Percentiles rank a stretch among this genome's conserved stretches.
Conservation (phyloP, 176 grass and related monocot genomes). For the Raddia distichophylla region DNA sequence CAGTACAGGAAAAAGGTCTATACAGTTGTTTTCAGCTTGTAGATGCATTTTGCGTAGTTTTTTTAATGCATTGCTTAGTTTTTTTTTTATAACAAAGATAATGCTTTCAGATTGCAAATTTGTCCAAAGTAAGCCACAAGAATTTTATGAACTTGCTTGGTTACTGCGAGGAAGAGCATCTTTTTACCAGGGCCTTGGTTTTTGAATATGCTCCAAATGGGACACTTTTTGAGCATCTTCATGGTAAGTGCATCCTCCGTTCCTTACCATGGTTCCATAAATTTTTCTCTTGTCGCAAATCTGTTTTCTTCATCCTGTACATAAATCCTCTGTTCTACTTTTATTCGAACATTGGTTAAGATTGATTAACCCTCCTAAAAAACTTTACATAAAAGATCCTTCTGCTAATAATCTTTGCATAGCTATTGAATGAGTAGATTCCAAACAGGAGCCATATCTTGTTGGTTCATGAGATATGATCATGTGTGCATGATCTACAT, state of each 20-base stretch:
- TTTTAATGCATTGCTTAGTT: background rate
- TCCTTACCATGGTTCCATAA: constrained; percentile 20
- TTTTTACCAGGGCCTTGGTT: constrained; percentile 83
- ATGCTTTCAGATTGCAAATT: constrained; percentile 61
- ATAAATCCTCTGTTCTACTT: background rate
- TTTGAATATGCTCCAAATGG: constrained; percentile 91
- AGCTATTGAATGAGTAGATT: background rate
- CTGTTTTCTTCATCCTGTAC: background rate
- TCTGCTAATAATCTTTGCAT: background rate
- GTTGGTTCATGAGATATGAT: constrained; percentile 11
- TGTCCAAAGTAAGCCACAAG: constrained; percentile 72
- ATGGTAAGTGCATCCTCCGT: constrained; percentile 37
- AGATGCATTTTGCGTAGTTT: background rate
- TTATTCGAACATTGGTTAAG: background rate
- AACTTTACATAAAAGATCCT: background rate
- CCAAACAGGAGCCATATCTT: background rate
- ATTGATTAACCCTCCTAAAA: background rate
- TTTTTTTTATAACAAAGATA: constrained; percentile 19
- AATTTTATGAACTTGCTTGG: constrained; percentile 85
- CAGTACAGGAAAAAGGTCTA: constrained; percentile 80
- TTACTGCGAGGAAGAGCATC: constrained; percentile 66
- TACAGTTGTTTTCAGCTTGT: background rate
- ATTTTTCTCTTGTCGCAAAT: background rate
- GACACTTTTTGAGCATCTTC: constrained; percentile 81
- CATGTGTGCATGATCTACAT: background rate